Base-by-base conservation (phyloP, 352 stramenopile genomes). In the Bremia lactucae region DNA sequence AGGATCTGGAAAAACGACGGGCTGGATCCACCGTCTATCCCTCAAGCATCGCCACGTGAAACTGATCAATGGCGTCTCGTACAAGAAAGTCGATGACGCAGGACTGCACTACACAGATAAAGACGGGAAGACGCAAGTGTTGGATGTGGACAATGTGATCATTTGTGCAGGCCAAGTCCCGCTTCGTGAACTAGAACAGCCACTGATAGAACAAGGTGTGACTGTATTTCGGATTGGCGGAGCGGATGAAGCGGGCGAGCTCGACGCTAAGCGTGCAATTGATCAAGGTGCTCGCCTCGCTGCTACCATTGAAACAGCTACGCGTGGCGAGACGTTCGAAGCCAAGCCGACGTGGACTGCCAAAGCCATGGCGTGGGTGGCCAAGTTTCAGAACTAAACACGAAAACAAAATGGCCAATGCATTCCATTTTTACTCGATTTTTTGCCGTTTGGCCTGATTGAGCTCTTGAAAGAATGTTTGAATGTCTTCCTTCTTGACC, bases 181-280 rank as follows among this genome's bases (percentile, higher is more conserved):
- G 3, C 55, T 96, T 28, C 72, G 75, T 19, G 83, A 95, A 23
- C 70, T 98, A 3, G 79, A 95, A 51, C 69, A 79, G 25, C 75
- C 80, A 15, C 54, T 95, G 16, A 60, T 81, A 45, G 60, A 78
- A 24, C 55, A 62, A n/a, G 69, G 73, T 10, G 43, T 83, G 3
- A 92, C 80, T 10, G 82, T 97, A 5, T 98, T 93, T 59, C 83
- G 87, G 24, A 98, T 98, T 62, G 95, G 95, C 26, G 95, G 95
- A 38, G 89, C 95, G 2, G 92, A 97, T 46, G 65, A 96, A 51
- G 95, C 95, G 20, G 81, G 78, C 16, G 95, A 98, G 61, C 61
- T 98, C 9, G 95, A 98, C 65, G 95, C 95, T 24, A 98, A 98
- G 69, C 73, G 94, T 31, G 95, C 95, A 6, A 98, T 98, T 61